phyloP scores from a whole-genome alignment of 2,329 filamentous ascomycete species.

The Penicillium hordei region DNA sequence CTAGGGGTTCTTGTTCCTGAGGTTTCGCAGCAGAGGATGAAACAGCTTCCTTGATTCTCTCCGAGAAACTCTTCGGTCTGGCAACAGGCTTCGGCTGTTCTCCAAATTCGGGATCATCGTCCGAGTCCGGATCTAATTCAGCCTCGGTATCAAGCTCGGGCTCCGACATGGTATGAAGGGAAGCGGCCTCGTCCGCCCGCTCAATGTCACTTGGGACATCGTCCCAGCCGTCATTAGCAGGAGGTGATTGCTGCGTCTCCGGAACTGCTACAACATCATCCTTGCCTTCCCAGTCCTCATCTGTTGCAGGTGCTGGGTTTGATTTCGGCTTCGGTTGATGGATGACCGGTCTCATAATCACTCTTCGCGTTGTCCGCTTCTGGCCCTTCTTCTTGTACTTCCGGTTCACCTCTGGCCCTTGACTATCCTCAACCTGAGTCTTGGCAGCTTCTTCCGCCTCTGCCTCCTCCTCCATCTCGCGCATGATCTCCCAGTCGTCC shows the following conservation, averaged over 20 bases:
- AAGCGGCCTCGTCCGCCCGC: conserved; percentile 19
- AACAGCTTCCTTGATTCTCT: conserved; percentile 41
- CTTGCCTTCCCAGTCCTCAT: conserved; percentile 23
- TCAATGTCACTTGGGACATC: conserved; percentile 12
- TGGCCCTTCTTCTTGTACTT: conserved; percentile 52
- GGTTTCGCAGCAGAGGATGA: conserved; percentile 21
- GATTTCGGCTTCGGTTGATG: conserved; percentile 31
- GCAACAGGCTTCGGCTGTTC: conserved; percentile 21
- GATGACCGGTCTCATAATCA: conserved; percentile 45
- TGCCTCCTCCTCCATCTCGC: conserved; percentile 45
- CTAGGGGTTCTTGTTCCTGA: conserved; percentile 9
- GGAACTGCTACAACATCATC: conserved; percentile 33
- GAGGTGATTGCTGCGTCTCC: conserved; percentile 29
- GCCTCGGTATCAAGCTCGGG: conserved; percentile 26
- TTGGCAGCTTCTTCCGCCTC: conserved; percentile 29
- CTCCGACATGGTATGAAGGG: conserved; percentile 32
- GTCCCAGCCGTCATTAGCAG: conserved; percentile 11
- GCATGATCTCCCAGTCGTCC: conserved; percentile 46
- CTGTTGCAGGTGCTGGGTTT: conserved; percentile 18
- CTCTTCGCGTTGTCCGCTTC: conserved; percentile 49
- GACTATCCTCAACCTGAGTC: conserved; percentile 41
- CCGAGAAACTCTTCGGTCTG: conserved; percentile 35
- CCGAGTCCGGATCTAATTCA: conserved; percentile 22
- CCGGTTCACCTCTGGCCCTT: conserved; percentile 20
- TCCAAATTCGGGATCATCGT: conserved; percentile 34